phyloP scores from a whole-genome alignment of 108 stramenopile species.

The Pseudonitzschia delicatissima region DNA sequence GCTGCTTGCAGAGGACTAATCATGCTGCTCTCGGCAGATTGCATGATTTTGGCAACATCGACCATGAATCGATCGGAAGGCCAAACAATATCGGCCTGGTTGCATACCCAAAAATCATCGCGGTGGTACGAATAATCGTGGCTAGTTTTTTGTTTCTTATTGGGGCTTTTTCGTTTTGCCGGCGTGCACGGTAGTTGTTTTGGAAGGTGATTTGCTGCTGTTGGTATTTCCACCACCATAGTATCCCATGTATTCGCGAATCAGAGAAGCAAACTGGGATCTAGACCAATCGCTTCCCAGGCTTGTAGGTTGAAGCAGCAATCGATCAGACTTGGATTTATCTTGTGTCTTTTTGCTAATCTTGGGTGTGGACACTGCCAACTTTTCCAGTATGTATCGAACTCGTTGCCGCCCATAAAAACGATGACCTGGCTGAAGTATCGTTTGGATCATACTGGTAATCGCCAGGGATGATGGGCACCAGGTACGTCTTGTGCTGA shows the following conservation, averaged over 20 bases:
- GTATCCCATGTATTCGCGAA: slow-evolving; percentile 46
- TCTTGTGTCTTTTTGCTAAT: slow-evolving; percentile 15
- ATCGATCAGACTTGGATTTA: slow-evolving; percentile 36
- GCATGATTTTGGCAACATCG: neutral
- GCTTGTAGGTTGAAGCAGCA: slow-evolving; percentile 72
- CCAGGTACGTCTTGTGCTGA: slow-evolving; percentile 63
- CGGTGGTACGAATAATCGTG: neutral
- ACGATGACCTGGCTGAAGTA: neutral
- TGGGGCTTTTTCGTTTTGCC: slow-evolving; percentile 10
- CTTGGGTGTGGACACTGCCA: slow-evolving; percentile 13
- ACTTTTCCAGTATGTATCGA: slow-evolving; percentile 48
- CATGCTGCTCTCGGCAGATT: neutral
- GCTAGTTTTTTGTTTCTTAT: slow-evolving; percentile 2
- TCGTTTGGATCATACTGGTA: slow-evolving; percentile 19
- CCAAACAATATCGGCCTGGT: slow-evolving; percentile 71
- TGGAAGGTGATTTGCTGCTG: neutral
- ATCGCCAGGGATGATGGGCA: slow-evolving; percentile 71
- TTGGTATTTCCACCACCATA: neutral
- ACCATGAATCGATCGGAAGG: slow-evolving; percentile 39
- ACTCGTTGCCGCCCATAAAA: slow-evolving; percentile 73
- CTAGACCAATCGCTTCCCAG: slow-evolving; percentile 64
- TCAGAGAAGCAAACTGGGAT: slow-evolving; percentile 47
- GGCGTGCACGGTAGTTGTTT: neutral
- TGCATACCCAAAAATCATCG: slow-evolving; percentile 28
- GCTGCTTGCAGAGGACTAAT: neutral